Conservation (phyloP, 768 basidiomycete genomes). For the Hericium coralloides region DNA sequence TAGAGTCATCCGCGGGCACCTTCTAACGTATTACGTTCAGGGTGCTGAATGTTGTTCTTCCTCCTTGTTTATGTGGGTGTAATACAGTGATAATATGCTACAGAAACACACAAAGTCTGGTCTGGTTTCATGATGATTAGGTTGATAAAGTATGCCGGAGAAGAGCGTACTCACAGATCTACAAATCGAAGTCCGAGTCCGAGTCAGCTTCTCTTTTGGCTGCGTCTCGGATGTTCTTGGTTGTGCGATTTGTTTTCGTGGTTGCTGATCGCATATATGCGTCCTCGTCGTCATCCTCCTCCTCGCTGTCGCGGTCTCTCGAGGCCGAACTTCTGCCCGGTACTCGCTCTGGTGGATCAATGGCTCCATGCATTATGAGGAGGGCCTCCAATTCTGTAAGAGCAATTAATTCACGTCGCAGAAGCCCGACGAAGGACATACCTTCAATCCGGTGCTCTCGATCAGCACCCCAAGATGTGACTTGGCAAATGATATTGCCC, state of each 20-base stretch:
- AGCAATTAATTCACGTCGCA: constrained; percentile 3
- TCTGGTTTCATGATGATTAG: no score
- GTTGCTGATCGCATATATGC: constrained; percentile 48
- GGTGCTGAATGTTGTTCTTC: no score
- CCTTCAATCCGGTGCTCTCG: constrained; percentile 71
- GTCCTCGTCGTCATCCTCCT: constrained; percentile 43
- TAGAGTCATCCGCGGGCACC: no score
- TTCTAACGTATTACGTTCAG: no score
- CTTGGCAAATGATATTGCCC: constrained; percentile 84
- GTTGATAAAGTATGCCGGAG: no score
- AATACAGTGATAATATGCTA: no score
- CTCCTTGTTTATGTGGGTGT: no score
- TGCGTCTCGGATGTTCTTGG: constrained; percentile 47
- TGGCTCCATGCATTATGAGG: constrained; percentile 52
- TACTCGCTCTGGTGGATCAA: constrained; percentile 48
- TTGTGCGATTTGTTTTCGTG: constrained; percentile 43
- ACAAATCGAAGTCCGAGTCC: constrained; percentile 66
- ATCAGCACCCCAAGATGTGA: constrained; percentile 79
- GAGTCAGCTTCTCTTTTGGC: constrained; percentile 54
- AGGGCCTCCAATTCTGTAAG: constrained; percentile 60
- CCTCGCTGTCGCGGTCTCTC: constrained; percentile 21
- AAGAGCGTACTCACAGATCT: not conserved
- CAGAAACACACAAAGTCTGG: no score
- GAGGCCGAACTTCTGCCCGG: constrained; percentile 19
- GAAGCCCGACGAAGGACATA: constrained; percentile 24